phyloP scores from a whole-genome alignment of 1,284 basidiomycete species.

The Xerocomus amazonicus region DNA sequence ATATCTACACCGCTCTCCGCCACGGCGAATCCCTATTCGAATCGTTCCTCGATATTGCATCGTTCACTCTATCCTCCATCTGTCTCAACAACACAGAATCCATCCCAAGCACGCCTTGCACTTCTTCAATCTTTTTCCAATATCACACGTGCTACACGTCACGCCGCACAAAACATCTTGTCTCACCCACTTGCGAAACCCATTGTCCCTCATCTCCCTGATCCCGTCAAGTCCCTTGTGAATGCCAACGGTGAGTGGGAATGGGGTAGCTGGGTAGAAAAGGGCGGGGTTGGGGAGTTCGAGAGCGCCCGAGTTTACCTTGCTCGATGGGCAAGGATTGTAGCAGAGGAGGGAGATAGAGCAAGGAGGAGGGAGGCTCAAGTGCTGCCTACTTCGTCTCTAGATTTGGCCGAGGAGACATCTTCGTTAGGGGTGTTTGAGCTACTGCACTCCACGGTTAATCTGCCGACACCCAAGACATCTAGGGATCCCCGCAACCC shows the following conservation, averaged over 20 bases:
- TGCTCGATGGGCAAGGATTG: conserved; percentile 93
- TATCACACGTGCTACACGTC: conserved; percentile 83
- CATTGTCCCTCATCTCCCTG: conserved; percentile 89
- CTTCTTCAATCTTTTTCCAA: conserved; percentile 85
- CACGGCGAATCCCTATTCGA: conserved; percentile 53
- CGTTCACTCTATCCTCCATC: conserved; percentile 59
- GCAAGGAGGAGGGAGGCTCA: conserved; percentile 76
- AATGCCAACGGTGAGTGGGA: conserved; percentile 81
- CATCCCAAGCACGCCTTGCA: conserved; percentile 69
- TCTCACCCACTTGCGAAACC: conserved; percentile 93
- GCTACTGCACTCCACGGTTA: conserved; percentile 72
- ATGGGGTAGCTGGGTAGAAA: conserved; percentile 83
- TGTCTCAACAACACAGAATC: conserved; percentile 44
- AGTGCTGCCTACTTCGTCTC: conserved; percentile 47
- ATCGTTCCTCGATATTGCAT: conserved; percentile 73
- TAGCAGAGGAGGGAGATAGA: conserved; percentile 93
- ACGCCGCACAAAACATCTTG: conserved; percentile 87
- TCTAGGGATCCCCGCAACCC: conserved; percentile 72
- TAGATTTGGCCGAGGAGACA: conserved; percentile 57
- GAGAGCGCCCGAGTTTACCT: conserved; percentile 95
- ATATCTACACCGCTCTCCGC: conserved; percentile 42
- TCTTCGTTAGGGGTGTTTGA: conserved; percentile 87
- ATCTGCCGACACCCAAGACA: conserved; percentile 72
- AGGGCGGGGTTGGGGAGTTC: conserved; percentile 87
- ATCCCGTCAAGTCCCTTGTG: conserved; percentile 84